A percentile compares a stretch with the other conserved stretches of the same genome.
phyloP scores from a whole-genome alignment of 345 rosid genomes.

The Brassica nigra region DNA sequence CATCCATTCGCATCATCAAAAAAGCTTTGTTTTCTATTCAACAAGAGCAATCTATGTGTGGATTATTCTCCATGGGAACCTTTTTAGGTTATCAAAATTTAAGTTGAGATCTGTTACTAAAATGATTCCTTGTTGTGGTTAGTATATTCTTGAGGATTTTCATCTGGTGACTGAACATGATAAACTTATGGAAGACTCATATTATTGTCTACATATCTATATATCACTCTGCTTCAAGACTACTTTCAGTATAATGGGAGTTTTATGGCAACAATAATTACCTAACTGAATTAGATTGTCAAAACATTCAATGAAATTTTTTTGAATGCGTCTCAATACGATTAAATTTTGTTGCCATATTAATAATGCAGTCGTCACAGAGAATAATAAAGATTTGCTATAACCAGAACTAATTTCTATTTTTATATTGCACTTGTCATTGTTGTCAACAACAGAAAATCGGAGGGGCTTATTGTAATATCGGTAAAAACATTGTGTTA shows the following conservation, averaged over 20 bases:
- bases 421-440: no score
- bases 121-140: not conserved
- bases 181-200: not conserved
- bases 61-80: not conserved
- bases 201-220: no score
- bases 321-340: no score
- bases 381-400: no score
- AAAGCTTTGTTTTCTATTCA: slow-evolving; percentile 7
- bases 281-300: not conserved
- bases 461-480: not conserved
- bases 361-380: no score
- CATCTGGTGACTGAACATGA: not conserved
- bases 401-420: no score
- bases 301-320: not conserved
- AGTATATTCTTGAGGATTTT: not conserved
- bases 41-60: not conserved
- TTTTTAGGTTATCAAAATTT: not conserved
- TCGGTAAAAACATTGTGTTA: not conserved
- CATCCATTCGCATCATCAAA: not conserved
- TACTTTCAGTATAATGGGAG: not conserved
- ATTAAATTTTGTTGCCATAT: no score
- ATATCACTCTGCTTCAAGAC: not conserved
- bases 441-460: no score
- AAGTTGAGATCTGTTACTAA: slow-evolving; percentile 10
- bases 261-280: not conserved